Evolutionary conservation across 108 stramenopile species (phyloP).

Genomic region (Schizochytrium sp.): DNA sequence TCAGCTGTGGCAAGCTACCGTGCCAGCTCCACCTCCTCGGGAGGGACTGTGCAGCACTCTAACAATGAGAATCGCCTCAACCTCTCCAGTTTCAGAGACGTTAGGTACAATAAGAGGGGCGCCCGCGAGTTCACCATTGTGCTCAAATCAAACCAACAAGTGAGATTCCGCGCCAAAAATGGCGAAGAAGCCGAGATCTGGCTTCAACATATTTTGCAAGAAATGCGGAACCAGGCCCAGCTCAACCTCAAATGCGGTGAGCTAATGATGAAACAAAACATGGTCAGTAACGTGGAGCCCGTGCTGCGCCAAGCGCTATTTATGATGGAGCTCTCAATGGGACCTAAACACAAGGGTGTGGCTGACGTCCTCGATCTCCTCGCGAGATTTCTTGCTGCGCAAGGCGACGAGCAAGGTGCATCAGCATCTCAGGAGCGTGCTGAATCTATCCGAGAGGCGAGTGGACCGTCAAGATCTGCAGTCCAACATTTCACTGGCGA

Average conservation of each 20-base stretch:
- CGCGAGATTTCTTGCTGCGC: not conserved
- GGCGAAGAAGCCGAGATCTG: conserved; percentile 56
- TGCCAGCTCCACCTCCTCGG: not conserved
- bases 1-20: not conserved
- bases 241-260: conserved; percentile 24
- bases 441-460: not conserved
- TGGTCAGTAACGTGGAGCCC: not conserved
- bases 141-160: not conserved
- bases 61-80: not conserved
- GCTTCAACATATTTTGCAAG: conserved; percentile 54
- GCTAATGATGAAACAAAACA: conserved; percentile 16
- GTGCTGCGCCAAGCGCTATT: conserved; percentile 43
- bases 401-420: conserved; percentile 15
- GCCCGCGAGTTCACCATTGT: conserved; percentile 12
- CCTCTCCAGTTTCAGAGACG: not conserved
- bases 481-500: not conserved
- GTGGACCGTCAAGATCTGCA: not conserved
- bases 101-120: not conserved
- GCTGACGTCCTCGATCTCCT: conserved; percentile 35
- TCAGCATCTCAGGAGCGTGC: not conserved
- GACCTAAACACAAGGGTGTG: conserved; percentile 8
- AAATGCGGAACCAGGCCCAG: conserved; percentile 49
- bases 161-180: conserved; percentile 10
- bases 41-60: not conserved
- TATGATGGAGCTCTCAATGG: conserved; percentile 37